phyloP scores from a whole-genome alignment of 2,329 filamentous ascomycete genomes.

The Fusarium papillatum region DNA sequence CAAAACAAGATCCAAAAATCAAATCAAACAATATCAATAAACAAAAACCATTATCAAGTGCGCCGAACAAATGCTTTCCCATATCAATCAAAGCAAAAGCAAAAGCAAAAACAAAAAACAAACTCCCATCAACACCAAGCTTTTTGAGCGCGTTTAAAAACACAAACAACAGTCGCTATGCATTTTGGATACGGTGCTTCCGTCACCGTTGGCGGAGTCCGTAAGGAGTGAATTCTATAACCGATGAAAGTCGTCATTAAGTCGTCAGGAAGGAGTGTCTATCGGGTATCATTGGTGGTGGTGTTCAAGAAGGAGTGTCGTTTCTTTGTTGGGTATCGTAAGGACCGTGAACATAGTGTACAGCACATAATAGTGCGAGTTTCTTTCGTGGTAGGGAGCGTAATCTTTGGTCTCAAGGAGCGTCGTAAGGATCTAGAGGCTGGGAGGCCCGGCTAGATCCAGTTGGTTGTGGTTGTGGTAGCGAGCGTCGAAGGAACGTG shows the following conservation, averaged over 20 bases:
- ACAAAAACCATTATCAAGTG: slow-evolving; percentile 30
- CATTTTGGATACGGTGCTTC: slow-evolving; percentile 61
- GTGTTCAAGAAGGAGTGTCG: slow-evolving; percentile 40
- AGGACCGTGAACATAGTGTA: slow-evolving; percentile 49
- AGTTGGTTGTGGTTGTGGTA: slow-evolving; percentile 39
- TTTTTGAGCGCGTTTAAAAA: slow-evolving; percentile 42
- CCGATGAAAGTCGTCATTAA: slow-evolving; percentile 51
- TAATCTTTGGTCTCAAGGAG: slow-evolving; percentile 47
- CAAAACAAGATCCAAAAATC: slow-evolving; percentile 28
- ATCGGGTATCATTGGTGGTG: slow-evolving; percentile 48
- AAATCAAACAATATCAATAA: slow-evolving; percentile 21
- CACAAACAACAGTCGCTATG: slow-evolving; percentile 64
- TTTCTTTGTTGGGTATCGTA: slow-evolving; percentile 46
- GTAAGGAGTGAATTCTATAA: slow-evolving; percentile 62
- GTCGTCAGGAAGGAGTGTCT: slow-evolving; percentile 54
- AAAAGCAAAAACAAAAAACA: not conserved
- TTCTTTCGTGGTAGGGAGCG: slow-evolving; percentile 44
- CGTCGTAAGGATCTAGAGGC: slow-evolving; percentile 20
- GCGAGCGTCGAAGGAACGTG: slow-evolving; percentile 54
- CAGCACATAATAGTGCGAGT: slow-evolving; percentile 46
- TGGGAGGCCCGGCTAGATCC: slow-evolving; percentile 7
- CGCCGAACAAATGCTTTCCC: slow-evolving; percentile 43
- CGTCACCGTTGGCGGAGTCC: slow-evolving; percentile 49
- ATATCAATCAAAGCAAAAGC: slow-evolving; percentile 4
- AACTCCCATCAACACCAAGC: slow-evolving; percentile 43